phyloP scores from a whole-genome alignment of 345 rosid genomes.

The Populus ilicifolia region DNA sequence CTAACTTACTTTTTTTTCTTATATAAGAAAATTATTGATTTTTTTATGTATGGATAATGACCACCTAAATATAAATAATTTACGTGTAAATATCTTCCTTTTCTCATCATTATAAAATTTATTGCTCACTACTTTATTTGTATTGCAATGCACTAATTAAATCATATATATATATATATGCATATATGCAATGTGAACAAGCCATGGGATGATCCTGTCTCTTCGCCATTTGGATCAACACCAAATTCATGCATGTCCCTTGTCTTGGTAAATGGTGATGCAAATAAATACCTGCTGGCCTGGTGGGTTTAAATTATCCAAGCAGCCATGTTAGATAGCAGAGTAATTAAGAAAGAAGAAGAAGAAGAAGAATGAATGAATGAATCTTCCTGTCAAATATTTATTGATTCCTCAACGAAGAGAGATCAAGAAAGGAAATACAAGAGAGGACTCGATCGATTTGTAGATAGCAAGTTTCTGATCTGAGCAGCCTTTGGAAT shows the following conservation, averaged over 20 bases:
- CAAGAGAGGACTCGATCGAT: background rate
- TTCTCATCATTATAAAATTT: too few species aligned
- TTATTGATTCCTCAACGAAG: background rate
- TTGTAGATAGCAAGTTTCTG: background rate
- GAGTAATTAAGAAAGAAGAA: background rate
- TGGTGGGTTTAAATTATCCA: background rate
- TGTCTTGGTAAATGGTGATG: background rate
- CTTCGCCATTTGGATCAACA: background rate
- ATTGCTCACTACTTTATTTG: too few species aligned
- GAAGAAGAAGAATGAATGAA: too few species aligned
- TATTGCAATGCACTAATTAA: too few species aligned
- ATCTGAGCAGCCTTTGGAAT: background rate
- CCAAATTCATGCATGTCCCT: background rate
- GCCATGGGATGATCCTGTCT: constrained; percentile 3
- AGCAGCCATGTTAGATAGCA: background rate
- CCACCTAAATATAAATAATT: too few species aligned
- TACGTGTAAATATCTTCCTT: too few species aligned
- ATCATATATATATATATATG: too few species aligned
- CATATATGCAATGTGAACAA: background rate
- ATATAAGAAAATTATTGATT: too few species aligned
- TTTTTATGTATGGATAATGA: too few species aligned
- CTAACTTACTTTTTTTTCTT: too few species aligned
- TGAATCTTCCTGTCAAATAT: too few species aligned
- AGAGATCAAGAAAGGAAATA: too few species aligned
- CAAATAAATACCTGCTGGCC: background rate